Base-by-base conservation (phyloP, 2,329 filamentous ascomycete genomes). In the Plectosphaerella sp. region DNA sequence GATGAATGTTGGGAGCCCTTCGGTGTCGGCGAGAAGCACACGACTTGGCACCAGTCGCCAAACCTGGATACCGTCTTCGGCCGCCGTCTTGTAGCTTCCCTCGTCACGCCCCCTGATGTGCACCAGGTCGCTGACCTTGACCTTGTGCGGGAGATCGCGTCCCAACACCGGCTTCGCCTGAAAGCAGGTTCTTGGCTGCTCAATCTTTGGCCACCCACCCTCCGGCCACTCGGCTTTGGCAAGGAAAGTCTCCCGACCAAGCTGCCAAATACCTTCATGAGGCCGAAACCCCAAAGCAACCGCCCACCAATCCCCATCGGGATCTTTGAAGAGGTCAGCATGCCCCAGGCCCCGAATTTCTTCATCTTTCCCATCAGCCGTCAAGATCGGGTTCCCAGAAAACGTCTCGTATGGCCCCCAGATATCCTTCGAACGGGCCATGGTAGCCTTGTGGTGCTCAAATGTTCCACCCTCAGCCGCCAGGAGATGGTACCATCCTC, bases 391-490 rank as follows among this genome's bases (percentile, higher is more conserved):
- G 51, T 72, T 72, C 1, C 55, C 33, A 3, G 57, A 53, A 39
- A 57, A 66, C 1, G 57, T 52, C 33, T 69, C 64, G 50, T 68
- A 70, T 0, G 63, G 65, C 5, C 61, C 65, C 24, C 22, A 60
- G 43, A 64, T 52, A n/a, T 54, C 45, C 16, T 24, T 51, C 5
- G 60, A 59, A 9, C 62, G 57, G 5, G 61, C 62, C 43, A 63
- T 58, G 2, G 58, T 61, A 24, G 60, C 52, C 51, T 59, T 61
- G 47, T 67, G 65, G 18, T 25, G 59, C 6, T 61, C 63, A 52
- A 62, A 59, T 0, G 71, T 74, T 18, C 72, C 73, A 1, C 75
- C 76, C 56, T 79, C 74, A 1, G 73, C 73, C 3, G 75, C 75
- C 46, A 78, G 65, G 20, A 79, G 65, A 52, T 78, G 79, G 52